Conservation (phyloP, 192 early-diverging fungal genomes). For the Entomortierella beljakovae region DNA sequence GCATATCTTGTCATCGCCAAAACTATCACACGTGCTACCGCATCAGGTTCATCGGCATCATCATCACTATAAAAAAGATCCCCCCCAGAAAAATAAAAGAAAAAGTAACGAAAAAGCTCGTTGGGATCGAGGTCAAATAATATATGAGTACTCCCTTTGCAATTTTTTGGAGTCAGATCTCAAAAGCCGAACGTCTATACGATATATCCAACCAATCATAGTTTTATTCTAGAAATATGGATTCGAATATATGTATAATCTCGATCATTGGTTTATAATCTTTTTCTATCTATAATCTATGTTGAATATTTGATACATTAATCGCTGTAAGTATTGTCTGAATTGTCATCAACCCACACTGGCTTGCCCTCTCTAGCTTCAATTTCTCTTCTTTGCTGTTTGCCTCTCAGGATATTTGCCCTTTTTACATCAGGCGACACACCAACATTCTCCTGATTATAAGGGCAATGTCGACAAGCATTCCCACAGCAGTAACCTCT, state of each 20-base stretch:
- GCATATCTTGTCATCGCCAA: conserved; percentile 67
- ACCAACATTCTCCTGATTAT: conserved; percentile 68
- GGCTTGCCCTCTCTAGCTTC: conserved; percentile 51
- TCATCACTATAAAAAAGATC: not conserved
- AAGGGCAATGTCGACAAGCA: conserved; percentile 75
- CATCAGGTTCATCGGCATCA: conserved; percentile 11
- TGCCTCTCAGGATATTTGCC: conserved; percentile 37
- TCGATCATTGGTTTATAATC: not conserved
- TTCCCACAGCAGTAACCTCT: conserved; percentile 77
- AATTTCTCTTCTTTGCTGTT: conserved; percentile 39
- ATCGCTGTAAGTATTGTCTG: conserved; percentile 32
- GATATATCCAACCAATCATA: not conserved
- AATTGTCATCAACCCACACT: conserved; percentile 42
- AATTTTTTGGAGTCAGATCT: too few relatives aligned
- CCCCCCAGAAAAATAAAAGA: too few relatives aligned
- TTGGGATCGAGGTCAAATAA: too few relatives aligned
- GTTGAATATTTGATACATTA: not conserved
- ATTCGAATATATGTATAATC: not conserved
- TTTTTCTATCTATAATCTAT: not conserved
- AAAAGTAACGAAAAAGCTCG: not conserved
- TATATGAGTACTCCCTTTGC: too few relatives aligned
- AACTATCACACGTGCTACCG: conserved; percentile 49
- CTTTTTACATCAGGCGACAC: conserved; percentile 61
- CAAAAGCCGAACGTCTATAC: not conserved
- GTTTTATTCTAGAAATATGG: not conserved